phyloP scores from a whole-genome alignment of 192 early-diverging fungal species.

The Podila verticillata region DNA sequence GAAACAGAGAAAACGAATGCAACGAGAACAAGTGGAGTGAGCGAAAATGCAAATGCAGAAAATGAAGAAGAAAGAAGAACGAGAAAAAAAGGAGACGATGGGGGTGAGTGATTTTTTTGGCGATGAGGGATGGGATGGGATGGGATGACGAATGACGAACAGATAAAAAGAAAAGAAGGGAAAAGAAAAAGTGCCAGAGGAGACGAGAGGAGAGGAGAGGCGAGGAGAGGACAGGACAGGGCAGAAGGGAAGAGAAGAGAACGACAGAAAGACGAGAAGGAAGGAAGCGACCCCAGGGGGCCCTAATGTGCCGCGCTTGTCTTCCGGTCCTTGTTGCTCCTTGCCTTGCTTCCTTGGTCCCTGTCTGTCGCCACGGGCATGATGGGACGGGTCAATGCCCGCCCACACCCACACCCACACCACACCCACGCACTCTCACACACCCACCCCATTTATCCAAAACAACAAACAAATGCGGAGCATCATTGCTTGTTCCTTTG shows the following conservation, averaged over 20 bases:
- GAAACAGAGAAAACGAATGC: not conserved
- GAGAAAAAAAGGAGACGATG: too few species aligned
- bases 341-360: too few species aligned
- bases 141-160: not conserved
- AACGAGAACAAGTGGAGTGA: not conserved
- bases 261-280: not conserved
- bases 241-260: not conserved
- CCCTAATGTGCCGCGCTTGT: too few species aligned
- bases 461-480: too few species aligned
- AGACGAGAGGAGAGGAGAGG: not conserved
- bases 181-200: not conserved
- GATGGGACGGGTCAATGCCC: too few species aligned
- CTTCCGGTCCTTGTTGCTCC: too few species aligned
- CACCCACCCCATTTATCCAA: too few species aligned
- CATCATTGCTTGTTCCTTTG: too few species aligned
- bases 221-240: not conserved
- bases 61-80: too few species aligned
- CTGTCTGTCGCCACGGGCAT: too few species aligned
- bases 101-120: conserved; percentile 7
- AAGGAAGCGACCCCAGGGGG: not conserved
- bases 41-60: conserved; percentile 16
- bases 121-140: conserved; percentile 2
- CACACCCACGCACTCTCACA: too few species aligned
- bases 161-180: conserved; percentile 1
- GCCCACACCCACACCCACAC: too few species aligned